phyloP scores from a whole-genome alignment of 371 early-diverging fungal species.

The Racocetra persica region DNA sequence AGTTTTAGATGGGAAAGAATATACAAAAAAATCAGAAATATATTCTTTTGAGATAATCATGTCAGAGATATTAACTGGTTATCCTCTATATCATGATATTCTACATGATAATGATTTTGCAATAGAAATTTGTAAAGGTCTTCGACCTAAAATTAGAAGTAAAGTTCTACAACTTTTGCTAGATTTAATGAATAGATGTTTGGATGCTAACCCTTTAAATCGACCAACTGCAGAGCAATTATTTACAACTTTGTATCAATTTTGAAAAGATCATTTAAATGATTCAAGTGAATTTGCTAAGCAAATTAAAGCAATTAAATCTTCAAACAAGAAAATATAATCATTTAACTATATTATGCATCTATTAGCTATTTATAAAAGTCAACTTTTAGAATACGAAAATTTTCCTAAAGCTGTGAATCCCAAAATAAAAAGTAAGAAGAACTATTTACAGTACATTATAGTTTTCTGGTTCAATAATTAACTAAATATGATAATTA shows the following conservation, averaged over 20 bases:
- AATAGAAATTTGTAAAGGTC: constrained; percentile 29
- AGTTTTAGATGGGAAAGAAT: constrained; percentile 12
- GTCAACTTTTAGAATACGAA: too few relatives aligned
- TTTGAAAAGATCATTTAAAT: too few relatives aligned
- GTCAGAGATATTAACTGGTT: constrained; percentile 31
- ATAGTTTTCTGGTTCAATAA: too few relatives aligned
- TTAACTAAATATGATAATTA: too few relatives aligned
- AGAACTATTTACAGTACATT: too few relatives aligned
- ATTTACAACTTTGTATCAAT: background rate
- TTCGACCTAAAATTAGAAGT: constrained; percentile 27
- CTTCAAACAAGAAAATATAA: too few relatives aligned
- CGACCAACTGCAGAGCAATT: constrained; percentile 18
- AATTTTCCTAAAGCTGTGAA: too few relatives aligned
- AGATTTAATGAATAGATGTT: constrained; percentile 32
- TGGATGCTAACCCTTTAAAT: constrained; percentile 22
- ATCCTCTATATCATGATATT: constrained; percentile 13
- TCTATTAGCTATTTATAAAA: too few relatives aligned
- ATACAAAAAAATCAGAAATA: constrained; percentile 18
- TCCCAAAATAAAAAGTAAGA: too few relatives aligned
- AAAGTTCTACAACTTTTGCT: constrained; percentile 1
- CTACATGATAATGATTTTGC: constrained; percentile 29
- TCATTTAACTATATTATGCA: too few relatives aligned
- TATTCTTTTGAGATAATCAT: constrained; percentile 31
- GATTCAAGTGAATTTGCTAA: too few relatives aligned
- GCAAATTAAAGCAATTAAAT: too few relatives aligned